Base-by-base conservation (phyloP, 2,329 filamentous ascomycete genomes). In the Aspergillus proliferans region DNA sequence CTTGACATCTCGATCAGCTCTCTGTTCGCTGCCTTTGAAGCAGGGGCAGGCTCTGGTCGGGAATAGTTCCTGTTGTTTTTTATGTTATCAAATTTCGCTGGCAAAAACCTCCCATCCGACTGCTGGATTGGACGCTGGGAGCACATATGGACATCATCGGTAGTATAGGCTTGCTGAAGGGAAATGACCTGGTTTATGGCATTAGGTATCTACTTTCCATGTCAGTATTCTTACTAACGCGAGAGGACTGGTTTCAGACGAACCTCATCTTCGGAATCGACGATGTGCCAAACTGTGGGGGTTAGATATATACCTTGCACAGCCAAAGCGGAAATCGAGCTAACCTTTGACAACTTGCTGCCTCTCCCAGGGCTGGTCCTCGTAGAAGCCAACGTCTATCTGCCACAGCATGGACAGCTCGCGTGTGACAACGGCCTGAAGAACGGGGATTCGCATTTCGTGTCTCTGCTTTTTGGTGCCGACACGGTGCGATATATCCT, bases 1-100 rank as follows among this genome's bases (percentile, higher is more conserved):
- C 55, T 56, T 38, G 54, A 47, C 50, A 58, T 51, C 5, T 56
- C 55, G 33, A 53, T 42, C 4, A 56, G 21, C 34, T 28, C 30
- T 22, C 47, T 42, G 15, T 30, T 42, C 22, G 39, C 46, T n/a
- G 24, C 28, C 2, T 50, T 50, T 4, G 33, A 28, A 14, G 36
- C 33, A 36, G 38, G 21, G 6, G 43, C 38, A 2, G 43, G 38
- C 38, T 28, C 36, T 48, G 19, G 39, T 22, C 6, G 28, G 26
- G 15, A n/a, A 18, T 21, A 34, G 39, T 19, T 21, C 34, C 14
- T 42, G 38, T 12, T 33, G 12, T 33, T 45, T 34, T 12, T 46
- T 21, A 12, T 21, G 9, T 39, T 45, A 1, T 24, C 38, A 10
- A 49, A 52, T n/a, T 43, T 43, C 6, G 36, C 45, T 26, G 55